Evolutionary conservation across 495 filamentous ascomycete species (phyloP).

Genomic region (Neurospora sp.): DNA sequence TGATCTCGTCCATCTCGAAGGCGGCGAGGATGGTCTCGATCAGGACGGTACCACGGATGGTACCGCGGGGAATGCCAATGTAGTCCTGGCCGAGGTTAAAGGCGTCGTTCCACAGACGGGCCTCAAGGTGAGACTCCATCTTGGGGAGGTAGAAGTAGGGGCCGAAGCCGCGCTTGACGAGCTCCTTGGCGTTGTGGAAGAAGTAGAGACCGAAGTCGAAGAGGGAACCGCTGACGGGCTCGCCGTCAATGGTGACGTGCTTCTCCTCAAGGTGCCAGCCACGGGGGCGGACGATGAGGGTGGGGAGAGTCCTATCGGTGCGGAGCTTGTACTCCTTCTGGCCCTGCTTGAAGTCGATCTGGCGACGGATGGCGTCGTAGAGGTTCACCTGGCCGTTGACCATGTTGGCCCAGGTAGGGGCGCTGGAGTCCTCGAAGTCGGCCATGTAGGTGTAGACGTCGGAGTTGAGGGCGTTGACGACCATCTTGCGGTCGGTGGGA

Average conservation of each 20-base stretch:
- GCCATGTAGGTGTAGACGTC: constrained; percentile 99
- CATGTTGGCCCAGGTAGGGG: constrained; percentile 99
- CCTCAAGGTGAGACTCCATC: constrained; percentile 98
- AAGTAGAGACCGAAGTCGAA: constrained; percentile 99
- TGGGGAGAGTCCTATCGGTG: constrained; percentile 69
- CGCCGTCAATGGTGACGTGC: constrained; percentile 92
- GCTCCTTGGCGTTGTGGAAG: constrained; percentile 93
- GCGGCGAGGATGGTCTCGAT: constrained; percentile 98
- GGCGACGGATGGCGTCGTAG: constrained; percentile 89
- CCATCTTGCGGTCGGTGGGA: constrained; percentile 98
- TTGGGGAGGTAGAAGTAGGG: constrained; percentile 99
- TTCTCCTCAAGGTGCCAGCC: constrained; percentile 98
- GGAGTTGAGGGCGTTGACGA: constrained; percentile 94
- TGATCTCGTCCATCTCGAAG: constrained; percentile 99
- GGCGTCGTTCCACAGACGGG: constrained; percentile 95
- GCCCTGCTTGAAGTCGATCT: constrained; percentile 94
- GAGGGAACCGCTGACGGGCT: constrained; percentile 83
- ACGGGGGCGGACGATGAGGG: constrained; percentile 76
- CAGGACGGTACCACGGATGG: constrained; percentile 88
- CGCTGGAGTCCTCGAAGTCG: constrained; percentile 96
- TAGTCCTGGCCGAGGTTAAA: constrained; percentile 97
- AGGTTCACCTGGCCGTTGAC: constrained; percentile 97
- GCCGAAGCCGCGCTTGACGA: constrained; percentile 71
- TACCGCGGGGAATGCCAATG: constrained; percentile 78
- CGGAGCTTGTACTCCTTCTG: constrained; percentile 96